Base-by-base conservation (phyloP, 169 alveolate species). In the Plasmodium gallinaceum region DNA sequence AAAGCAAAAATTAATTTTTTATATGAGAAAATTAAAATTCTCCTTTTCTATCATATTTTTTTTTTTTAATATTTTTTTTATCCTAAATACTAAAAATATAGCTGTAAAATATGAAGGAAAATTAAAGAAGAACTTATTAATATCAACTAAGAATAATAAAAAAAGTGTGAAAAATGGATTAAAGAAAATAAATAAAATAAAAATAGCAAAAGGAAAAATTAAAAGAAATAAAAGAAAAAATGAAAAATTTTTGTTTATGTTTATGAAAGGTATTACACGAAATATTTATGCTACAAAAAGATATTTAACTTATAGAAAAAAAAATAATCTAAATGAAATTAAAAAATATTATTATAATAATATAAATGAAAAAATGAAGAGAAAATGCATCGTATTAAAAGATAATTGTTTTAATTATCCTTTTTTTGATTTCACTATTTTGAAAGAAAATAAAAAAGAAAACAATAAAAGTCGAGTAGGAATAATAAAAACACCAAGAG, bases 401-500 rank as follows among this genome's bases (percentile, higher is more conserved):
- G 52, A 37, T 51, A n/a, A 60, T 43, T 42, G 12, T 48, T 37
- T 52, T 18, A 54, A 61, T 18, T 76, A 76, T 52, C 89, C 78
- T n/a, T 52, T 65, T 12, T 76, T 76, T 42, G 65, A 69, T 58
- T 76, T 76, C 52, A 57, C 69, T 0, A 20, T 76, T n/a, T 14
- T 76, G 57, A 61, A 76, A n/a, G 89, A 76, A 43, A 62, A 64
- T 26, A 24, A 64, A 5, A 42, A 64, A 8, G 65, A 64, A 16
- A 90, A 88, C 87, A 95, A 95, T 39, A 94, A 97, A 70, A 99
- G 99, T 5, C 94, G 99, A 22, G 97, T 98, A 32, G 95, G 98
- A 3, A 93, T 95, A 42, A 72, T 99, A 76, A 94, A 96, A n/a
- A 95, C 98, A 39, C 99, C 99, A 6, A 99, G 98, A 93, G 89